Evolutionary conservation across 306 rosid genomes (phyloP).

Genomic region (Quercus robur): DNA sequence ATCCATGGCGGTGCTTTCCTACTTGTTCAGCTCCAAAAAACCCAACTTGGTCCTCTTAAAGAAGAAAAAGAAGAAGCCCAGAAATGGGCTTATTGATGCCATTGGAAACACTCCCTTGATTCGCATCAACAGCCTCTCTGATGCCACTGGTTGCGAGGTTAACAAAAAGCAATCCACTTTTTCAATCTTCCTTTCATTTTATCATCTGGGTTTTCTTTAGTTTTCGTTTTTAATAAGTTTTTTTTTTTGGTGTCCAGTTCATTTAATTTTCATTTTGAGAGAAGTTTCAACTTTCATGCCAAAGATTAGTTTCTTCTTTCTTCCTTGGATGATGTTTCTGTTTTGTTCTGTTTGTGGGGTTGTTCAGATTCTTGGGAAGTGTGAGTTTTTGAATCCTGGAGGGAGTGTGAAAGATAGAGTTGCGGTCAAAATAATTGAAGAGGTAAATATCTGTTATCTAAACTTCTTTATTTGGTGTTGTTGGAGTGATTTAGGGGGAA

Average conservation of each 20-base stretch:
- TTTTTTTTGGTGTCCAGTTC: background rate
- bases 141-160: constrained; percentile 91
- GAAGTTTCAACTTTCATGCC: background rate
- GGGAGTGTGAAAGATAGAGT: constrained; percentile 97
- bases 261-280: background rate
- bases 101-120: constrained; percentile 90
- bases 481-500: background rate
- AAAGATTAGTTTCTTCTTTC: background rate
- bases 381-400: constrained; percentile 96
- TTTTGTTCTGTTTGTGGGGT: background rate
- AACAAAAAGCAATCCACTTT: background rate
- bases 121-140: constrained; percentile 84
- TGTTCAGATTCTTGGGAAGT: constrained; percentile 78
- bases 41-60: background rate
- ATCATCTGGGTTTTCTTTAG: constrained; percentile 3
- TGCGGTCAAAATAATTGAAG: constrained; percentile 77
- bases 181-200: background rate
- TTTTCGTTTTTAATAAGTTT: background rate
- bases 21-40: constrained; percentile 28
- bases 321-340: background rate
- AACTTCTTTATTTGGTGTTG: background rate
- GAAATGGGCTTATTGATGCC: constrained; percentile 60
- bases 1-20: constrained; percentile 31
- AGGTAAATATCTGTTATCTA: constrained; percentile 38
- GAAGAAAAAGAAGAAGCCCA: constrained; percentile 16